phyloP scores from a whole-genome alignment of 768 basidiomycete genomes.

The Boletus speciosus region DNA sequence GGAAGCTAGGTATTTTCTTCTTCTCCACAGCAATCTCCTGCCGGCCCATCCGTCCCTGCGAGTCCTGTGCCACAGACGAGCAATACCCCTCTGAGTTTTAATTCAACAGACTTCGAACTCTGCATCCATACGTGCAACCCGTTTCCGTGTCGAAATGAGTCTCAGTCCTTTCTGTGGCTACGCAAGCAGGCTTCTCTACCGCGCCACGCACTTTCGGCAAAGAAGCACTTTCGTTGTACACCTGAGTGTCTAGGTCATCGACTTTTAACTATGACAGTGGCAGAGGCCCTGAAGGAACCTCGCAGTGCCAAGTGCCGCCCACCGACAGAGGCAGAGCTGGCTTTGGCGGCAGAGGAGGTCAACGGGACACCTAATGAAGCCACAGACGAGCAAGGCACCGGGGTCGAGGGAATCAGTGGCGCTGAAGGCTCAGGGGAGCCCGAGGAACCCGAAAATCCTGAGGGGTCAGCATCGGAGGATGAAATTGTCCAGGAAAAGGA shows the following conservation, averaged over 20 bases:
- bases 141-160: constrained; percentile 25
- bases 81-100: not conserved
- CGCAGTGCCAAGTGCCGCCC: constrained; percentile 21
- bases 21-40: not conserved
- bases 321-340: constrained; percentile 21
- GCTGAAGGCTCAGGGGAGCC: constrained; percentile 9
- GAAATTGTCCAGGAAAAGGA: not conserved
- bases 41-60: not conserved
- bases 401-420: not conserved
- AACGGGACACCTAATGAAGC: not conserved
- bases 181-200: constrained; percentile 22
- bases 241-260: constrained; percentile 22
- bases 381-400: not conserved
- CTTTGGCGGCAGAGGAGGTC: constrained; percentile 14
- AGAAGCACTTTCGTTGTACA: constrained; percentile 17
- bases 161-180: constrained; percentile 24
- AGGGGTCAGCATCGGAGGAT: constrained; percentile 7
- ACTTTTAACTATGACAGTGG: constrained; percentile 12
- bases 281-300: constrained; percentile 21
- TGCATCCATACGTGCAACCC: constrained; percentile 27
- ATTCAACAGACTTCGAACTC: constrained; percentile 18
- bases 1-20: not conserved
- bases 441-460: constrained; percentile 10
- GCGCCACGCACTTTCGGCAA: constrained; percentile 25
- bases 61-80: constrained; percentile 4